Base-by-base conservation (phyloP, 2,329 filamentous ascomycete genomes). In the Rhynchosporium secalis region DNA sequence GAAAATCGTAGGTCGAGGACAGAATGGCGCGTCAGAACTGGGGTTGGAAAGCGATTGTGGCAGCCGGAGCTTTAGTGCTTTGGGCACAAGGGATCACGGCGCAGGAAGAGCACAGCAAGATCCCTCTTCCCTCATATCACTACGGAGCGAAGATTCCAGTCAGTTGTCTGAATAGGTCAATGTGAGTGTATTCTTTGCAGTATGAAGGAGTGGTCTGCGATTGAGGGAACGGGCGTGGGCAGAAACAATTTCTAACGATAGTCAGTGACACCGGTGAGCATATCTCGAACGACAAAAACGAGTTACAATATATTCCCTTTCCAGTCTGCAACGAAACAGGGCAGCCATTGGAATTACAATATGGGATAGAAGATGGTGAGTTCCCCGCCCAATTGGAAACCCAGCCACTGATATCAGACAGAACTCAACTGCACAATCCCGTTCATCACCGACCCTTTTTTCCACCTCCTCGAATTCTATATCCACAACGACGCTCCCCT, bases 401-500 rank as follows among this genome's bases (percentile, higher is more conserved):
- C 41, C 49, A 36, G 6, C 9, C 5, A 36, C 33, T 36, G 6
- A 10, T 5, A 36, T 15, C 31, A 29, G 13, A 79, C 78, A 77
- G 92, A 96, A 74, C 78, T 91, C 69, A 94, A 94, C 79, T 95
- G 91, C 80, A 95, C 91, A 60, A 87, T 95, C 71, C 80, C 88
- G 73, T 83, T 90, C 77, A 82, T 94, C 71, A 82, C 84, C 71
- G 91, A 94, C 74, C 84, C 89, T 46, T 89, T 93, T 81, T 95
- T 92, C 81, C 91, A 95, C 77, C 84, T 94, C 57, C 88, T 94
- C 79, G 91, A 98, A 79, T 98, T 97, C 83, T 98, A 98, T 82
- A 88, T 98, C 75, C 95, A 98, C 82, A 92, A 90, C 79, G 95
- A 99, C 77, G 93, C 92, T 20, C 95, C 95, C 9, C 82, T 98